phyloP scores from a whole-genome alignment of 106 monocot genomes.

The Vanilla planifolia region DNA sequence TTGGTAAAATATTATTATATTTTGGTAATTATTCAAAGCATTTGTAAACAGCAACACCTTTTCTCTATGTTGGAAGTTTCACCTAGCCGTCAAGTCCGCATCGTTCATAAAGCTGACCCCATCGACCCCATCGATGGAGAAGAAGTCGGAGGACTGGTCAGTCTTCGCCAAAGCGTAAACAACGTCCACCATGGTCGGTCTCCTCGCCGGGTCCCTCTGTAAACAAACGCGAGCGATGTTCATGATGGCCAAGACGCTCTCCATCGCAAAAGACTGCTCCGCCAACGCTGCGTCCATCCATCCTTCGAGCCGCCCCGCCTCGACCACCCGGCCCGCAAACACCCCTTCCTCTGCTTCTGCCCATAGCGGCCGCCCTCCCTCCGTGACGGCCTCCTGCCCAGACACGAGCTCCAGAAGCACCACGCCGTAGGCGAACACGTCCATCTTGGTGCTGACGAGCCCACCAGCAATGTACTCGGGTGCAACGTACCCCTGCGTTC shows the following conservation, averaged over 20 bases:
- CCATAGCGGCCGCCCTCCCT: constrained; percentile 52
- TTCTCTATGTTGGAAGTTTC: too few relatives aligned
- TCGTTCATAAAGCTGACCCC: too few relatives aligned
- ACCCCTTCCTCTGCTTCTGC: constrained; percentile 49
- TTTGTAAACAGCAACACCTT: too few relatives aligned
- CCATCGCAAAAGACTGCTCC: constrained; percentile 25
- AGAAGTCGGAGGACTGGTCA: constrained; percentile 57
- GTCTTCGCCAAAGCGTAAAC: constrained; percentile 55
- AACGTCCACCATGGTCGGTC: constrained; percentile 86
- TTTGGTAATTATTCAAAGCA: too few relatives aligned
- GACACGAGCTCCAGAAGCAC: constrained; percentile 76
- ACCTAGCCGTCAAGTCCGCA: too few relatives aligned
- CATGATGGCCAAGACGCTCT: constrained; percentile 41
- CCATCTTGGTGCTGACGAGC: constrained; percentile 70
- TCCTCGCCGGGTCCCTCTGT: constrained; percentile 48
- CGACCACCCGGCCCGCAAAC: constrained; percentile 19
- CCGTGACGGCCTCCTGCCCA: constrained; percentile 37
- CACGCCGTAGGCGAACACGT: constrained; percentile 84
- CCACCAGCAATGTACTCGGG: constrained; percentile 78
- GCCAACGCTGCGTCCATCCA: constrained; percentile 61
- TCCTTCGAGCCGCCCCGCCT: constrained; percentile 18
- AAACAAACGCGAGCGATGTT: constrained; percentile 52
- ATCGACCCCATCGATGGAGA: not conserved
- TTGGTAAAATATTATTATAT: too few relatives aligned
- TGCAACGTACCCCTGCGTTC: constrained; percentile 75